Percentiles rank a stretch among this genome's conserved stretches.
Evolutionary conservation across 2,329 filamentous ascomycete genomes (phyloP).

Genomic region (Alternaria sp.): DNA sequence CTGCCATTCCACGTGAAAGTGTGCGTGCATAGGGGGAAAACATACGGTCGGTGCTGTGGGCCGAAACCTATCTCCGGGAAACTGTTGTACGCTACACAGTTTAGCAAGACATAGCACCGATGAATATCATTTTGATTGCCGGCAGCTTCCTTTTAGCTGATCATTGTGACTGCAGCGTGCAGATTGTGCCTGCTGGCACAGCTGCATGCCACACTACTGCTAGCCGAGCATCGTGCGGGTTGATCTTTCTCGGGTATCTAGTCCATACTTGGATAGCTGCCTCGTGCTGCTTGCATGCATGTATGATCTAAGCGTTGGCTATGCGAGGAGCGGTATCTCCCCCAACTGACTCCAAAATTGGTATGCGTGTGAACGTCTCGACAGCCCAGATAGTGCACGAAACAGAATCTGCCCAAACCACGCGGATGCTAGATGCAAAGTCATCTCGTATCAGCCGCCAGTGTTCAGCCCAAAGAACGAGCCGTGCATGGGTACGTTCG

Average conservation of each 20-base stretch:
- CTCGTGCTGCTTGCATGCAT: slow-evolving; percentile 11
- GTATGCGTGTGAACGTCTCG: neutral
- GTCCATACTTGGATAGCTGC: slow-evolving; percentile 1
- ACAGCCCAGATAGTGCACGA: neutral
- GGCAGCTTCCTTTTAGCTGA: slow-evolving; percentile 7
- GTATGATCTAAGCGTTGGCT: slow-evolving; percentile 3
- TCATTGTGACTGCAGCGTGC: neutral
- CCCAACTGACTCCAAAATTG: neutral
- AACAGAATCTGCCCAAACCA: neutral
- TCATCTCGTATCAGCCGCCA: neutral
- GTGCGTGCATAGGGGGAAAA: slow-evolving; percentile 4
- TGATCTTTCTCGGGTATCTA: slow-evolving; percentile 5
- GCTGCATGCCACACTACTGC: slow-evolving; percentile 7
- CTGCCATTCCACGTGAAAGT: slow-evolving; percentile 19
- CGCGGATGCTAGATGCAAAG: neutral
- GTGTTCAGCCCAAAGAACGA: neutral
- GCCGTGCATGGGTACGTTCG: neutral
- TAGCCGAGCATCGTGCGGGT: neutral
- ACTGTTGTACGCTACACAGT: neutral
- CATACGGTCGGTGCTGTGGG: neutral
- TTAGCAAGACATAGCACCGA: neutral
- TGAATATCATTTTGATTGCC: neutral
- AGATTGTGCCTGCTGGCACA: slow-evolving; percentile 2
- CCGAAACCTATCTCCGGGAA: neutral
- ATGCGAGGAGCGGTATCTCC: neutral